Percentiles rank a stretch among this genome's conserved stretches.
phyloP scores from a whole-genome alignment of 2,329 filamentous ascomycete genomes.

The Alternaria viburni region DNA sequence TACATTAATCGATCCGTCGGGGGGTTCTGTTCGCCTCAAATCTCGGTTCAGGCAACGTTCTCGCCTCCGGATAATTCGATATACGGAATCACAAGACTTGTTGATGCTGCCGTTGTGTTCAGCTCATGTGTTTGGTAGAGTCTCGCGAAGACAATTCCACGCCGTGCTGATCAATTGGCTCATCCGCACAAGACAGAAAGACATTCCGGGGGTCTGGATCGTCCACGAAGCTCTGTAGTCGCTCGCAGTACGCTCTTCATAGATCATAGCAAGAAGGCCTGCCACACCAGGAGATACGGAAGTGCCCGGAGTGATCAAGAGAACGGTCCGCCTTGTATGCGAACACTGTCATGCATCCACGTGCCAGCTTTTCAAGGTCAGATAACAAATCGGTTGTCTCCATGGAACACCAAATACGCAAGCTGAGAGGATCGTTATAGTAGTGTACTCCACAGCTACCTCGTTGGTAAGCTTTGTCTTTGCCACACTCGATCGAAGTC shows the following conservation, averaged over 20 bases:
- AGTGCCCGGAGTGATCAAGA: neutral
- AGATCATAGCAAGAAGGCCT: neutral
- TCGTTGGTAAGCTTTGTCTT: neutral
- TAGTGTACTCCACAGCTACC: neutral
- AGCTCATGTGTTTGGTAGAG: neutral
- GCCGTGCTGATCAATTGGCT: neutral
- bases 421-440: neutral
- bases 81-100: conserved; percentile 11
- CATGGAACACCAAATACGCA: neutral
- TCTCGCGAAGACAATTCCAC: conserved; percentile 4
- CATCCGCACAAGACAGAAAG: neutral
- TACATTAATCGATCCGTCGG: conserved; percentile 28
- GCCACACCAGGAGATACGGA: neutral
- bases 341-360: neutral
- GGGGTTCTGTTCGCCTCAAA: conserved; percentile 11
- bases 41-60: conserved; percentile 2
- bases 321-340: neutral
- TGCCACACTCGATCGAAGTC: neutral
- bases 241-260: neutral
- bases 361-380: neutral
- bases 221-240: neutral
- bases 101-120: neutral
- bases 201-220: neutral
- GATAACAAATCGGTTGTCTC: neutral
- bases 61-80: conserved; percentile 23